phyloP scores from a whole-genome alignment of 768 basidiomycete genomes.

The Naematelia encephala region DNA sequence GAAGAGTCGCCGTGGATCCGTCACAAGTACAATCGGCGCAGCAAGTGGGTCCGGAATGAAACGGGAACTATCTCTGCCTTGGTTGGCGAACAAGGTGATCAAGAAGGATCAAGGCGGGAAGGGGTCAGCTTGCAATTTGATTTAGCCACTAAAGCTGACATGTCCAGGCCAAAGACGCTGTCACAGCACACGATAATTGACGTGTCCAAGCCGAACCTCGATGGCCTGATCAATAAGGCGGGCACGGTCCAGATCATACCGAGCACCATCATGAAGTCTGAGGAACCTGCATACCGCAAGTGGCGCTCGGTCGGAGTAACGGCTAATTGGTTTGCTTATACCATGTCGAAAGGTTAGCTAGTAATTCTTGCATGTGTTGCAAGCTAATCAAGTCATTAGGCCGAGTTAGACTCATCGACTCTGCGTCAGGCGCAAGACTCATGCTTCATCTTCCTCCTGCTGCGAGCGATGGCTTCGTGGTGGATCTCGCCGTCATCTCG shows the following conservation, averaged over 20 bases:
- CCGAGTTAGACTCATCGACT: conserved; percentile 36
- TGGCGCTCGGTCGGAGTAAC: conserved; percentile 36
- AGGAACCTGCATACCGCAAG: conserved; percentile 8
- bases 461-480: conserved; percentile 12
- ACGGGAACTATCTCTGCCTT: conserved; percentile 1
- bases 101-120: conserved; percentile 15
- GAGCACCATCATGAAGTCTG: conserved; percentile 24
- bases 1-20: neutral
- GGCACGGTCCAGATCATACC: conserved; percentile 26
- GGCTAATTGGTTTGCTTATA: conserved; percentile 31
- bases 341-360: conserved; percentile 29
- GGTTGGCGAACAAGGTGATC: conserved; percentile 5
- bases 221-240: conserved; percentile 15
- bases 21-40: neutral
- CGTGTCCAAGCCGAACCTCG: conserved; percentile 26
- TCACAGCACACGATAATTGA: conserved; percentile 27
- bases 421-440: conserved; percentile 21
- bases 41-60: neutral
- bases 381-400: conserved; percentile 14
- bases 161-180: conserved; percentile 15
- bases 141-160: neutral
- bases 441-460: conserved; percentile 18
- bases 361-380: neutral
- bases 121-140: conserved; percentile 19
- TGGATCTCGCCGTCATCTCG: conserved; percentile 32